Conservation (phyloP, 2,329 filamentous ascomycete species). For the Didymella exigua region DNA sequence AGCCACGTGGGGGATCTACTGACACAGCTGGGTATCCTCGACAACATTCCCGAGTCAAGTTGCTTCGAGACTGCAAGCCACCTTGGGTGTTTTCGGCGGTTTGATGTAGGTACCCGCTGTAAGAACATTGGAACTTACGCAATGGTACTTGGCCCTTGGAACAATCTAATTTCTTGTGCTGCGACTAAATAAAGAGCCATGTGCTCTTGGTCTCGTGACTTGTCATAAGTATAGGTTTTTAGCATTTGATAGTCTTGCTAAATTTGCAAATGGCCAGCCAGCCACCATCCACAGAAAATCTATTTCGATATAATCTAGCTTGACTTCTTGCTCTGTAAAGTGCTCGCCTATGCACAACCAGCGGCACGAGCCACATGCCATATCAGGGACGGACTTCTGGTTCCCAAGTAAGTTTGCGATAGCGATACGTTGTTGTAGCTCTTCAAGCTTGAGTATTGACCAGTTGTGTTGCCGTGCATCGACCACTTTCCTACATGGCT, state of each 20-base stretch:
- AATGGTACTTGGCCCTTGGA: too few relatives aligned
- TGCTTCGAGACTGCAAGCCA: constrained; percentile 1
- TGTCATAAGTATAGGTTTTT: not conserved
- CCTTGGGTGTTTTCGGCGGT: not conserved
- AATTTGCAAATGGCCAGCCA: constrained; percentile 5
- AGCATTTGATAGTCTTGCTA: not conserved
- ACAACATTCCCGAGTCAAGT: constrained; percentile 9
- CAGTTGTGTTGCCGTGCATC: not conserved
- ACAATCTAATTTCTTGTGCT: too few relatives aligned
- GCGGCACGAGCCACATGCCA: constrained; percentile 11
- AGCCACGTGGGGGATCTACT: constrained; percentile 19
- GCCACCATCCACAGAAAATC: constrained; percentile 5
- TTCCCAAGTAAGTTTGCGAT: not conserved
- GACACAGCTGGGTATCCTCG: constrained; percentile 18
- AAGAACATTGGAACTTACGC: not conserved
- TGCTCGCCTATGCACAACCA: constrained; percentile 13
- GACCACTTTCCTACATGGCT: constrained; percentile 2
- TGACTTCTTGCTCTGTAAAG: not conserved
- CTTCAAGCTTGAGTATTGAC: not conserved
- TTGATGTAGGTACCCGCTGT: constrained; percentile 2
- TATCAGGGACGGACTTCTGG: not conserved
- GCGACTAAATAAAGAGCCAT: too few relatives aligned
- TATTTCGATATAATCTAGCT: constrained; percentile 11
- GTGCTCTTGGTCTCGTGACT: not conserved
- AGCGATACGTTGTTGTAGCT: not conserved